Base-by-base conservation (phyloP, 768 basidiomycete species). In the Calvatia gigantea region DNA sequence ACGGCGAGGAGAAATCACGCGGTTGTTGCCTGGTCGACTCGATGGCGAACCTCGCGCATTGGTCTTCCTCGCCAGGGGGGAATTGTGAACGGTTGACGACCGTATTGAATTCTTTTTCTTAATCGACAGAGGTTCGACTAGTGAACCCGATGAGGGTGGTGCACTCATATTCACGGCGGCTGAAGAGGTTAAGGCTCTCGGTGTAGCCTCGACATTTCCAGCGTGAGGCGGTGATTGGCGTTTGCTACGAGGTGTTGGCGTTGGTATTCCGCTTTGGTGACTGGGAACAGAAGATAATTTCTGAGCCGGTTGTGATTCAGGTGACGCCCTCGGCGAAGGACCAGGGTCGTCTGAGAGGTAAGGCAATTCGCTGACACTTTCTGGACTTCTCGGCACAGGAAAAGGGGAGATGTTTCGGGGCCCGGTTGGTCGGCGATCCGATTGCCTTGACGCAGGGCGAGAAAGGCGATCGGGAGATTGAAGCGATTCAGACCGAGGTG, bases 101-200 rank as follows among this genome's bases (percentile, higher is more conserved):
- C 84, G 81, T 25, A 83, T 74, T 6, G 89, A 89, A 4, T 80
- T 75, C 68, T 90, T 91, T 75, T 94, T 92, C 76, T 86, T 91
- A 68, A 94, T 93, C 2, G 86, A 88, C 57, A 94, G 73, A 6
- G 91, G 91, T 63, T 90, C 89, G 19, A 92, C 54, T 17, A n/a
- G n/a, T n/a, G 38, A 77, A 23, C 70, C 72, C 32, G 72, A 75
- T 29, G 76, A 69, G 23, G 72, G 69, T 54, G 72, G 62, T 25
- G 75, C 61, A 23, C 65, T 48, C 11, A 46, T 60, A 23, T 64
- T 42, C 14, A 39, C 15, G 11, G 54, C 44, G 54, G 45, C 67
- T 63, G 35, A 63, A 67, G 65, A 58, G 57, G 64, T 54, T 19
- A 53, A 48, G 33, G 73, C 64, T 61, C 77, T 84, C 7, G 86